These are phyloP conservation scores for Salicornia ramosissima DNA, from an alignment of 148 eudicot species.

Conservation along the genomic window DNA sequence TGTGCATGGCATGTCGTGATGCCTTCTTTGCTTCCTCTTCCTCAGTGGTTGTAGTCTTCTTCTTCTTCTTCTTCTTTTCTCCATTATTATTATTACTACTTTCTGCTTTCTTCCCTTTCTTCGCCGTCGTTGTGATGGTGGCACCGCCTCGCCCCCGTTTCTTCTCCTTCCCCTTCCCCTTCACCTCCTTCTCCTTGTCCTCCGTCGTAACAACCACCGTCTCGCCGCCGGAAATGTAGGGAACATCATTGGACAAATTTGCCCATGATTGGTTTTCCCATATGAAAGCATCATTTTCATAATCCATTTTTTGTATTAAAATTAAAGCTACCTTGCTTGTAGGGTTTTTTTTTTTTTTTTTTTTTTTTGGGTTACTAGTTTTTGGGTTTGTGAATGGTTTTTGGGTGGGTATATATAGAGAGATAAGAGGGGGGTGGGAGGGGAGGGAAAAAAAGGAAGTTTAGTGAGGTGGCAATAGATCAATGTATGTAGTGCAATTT, in stretches of 20 bases:
- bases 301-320: conserved; percentile 15
- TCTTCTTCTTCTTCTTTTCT: conserved; percentile 24
- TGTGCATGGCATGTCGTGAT: conserved; percentile 55
- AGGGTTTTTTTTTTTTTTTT: background rate
- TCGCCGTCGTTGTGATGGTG: too few relatives aligned
- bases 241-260: conserved; percentile 12
- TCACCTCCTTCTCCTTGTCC: background rate
- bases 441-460: background rate
- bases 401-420: conserved; percentile 3
- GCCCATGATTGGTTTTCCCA: conserved; percentile 24
- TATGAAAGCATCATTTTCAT: conserved; percentile 18
- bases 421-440: background rate
- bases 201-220: background rate
- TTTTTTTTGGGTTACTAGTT: too few relatives aligned
- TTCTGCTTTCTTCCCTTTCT: conserved; percentile 9
- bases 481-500: too few relatives aligned
- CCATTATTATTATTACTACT: too few relatives aligned
- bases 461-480: background rate
- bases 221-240: background rate
- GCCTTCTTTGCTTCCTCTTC: conserved; percentile 36
- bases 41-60: too few relatives aligned
- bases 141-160: background rate
- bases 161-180: background rate
- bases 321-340: background rate
- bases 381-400: background rate